A percentile compares a stretch with the other conserved stretches of the same genome.
Evolutionary conservation across 495 filamentous ascomycete species (phyloP).

Genomic region (Aspergillus sparsus): DNA sequence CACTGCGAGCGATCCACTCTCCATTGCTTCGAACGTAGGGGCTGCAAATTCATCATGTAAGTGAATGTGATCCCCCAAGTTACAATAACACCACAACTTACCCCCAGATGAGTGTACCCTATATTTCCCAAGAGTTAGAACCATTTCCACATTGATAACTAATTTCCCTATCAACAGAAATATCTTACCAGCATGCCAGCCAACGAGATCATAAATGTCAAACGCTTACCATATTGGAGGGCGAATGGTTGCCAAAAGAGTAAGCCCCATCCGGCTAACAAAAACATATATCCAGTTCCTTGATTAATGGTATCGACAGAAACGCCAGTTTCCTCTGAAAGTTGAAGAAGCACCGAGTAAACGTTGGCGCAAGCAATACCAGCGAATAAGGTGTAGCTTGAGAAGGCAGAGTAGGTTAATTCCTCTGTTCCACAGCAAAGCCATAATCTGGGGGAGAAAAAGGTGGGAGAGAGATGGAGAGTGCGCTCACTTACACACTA

Average conservation of each 20-base stretch:
- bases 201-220: constrained; percentile 60
- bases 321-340: constrained; percentile 57
- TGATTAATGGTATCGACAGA: constrained; percentile 55
- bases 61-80: constrained; percentile 6
- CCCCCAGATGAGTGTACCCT: constrained; percentile 46
- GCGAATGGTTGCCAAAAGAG: constrained; percentile 71
- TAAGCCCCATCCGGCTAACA: constrained; percentile 63
- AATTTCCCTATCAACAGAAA: neutral
- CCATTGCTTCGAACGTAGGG: constrained; percentile 50
- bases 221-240: constrained; percentile 66
- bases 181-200: constrained; percentile 51
- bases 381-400: constrained; percentile 59
- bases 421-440: neutral
- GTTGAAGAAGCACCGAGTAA: constrained; percentile 61
- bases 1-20: constrained; percentile 64
- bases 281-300: constrained; percentile 66
- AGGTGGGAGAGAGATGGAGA: neutral
- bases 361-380: constrained; percentile 62
- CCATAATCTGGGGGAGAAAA: neutral
- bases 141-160: neutral
- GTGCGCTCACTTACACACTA: constrained; percentile 37
- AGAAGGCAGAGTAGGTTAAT: neutral
- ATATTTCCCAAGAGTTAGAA: neutral
- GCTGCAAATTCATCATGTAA: constrained; percentile 21
- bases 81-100: constrained; percentile 23